A percentile compares a stretch with the other conserved stretches of the same genome.
phyloP scores from a whole-genome alignment of 2,329 filamentous ascomycete genomes.

The Trichoderma hamatum region DNA sequence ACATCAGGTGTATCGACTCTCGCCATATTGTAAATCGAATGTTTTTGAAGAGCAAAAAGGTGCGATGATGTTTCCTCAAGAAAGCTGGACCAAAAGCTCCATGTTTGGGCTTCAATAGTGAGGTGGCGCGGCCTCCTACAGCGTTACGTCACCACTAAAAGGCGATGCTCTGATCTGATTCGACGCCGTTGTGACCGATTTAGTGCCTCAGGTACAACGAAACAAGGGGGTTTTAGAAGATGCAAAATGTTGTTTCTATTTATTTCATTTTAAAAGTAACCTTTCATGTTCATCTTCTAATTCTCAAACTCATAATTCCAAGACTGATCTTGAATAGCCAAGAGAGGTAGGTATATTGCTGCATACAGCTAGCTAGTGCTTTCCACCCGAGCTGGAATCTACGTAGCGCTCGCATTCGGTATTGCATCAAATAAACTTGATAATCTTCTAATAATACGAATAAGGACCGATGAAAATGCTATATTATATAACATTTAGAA shows the following conservation, averaged over 20 bases:
- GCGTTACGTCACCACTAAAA: constrained; percentile 6
- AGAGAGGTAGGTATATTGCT: not conserved
- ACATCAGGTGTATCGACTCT: not conserved
- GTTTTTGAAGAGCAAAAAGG: not conserved
- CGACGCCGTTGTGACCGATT: not conserved
- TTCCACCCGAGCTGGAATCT: not conserved
- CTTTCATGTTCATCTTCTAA: not conserved
- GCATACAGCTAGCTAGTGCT: not conserved
- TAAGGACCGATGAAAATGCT: not conserved
- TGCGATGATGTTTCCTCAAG: not conserved
- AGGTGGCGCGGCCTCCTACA: constrained; percentile 1
- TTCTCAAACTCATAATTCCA: not conserved
- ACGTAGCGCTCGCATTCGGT: not conserved
- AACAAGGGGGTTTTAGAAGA: not conserved
- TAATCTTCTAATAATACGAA: not conserved
- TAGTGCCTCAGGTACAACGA: not conserved
- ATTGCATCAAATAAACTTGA: not conserved
- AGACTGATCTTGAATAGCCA: not conserved
- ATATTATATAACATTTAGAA: too few relatives aligned
- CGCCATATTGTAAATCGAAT: not conserved
- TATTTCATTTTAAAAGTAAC: not conserved
- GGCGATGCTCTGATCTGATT: not conserved
- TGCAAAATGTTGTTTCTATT: not conserved
- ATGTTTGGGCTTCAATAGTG: not conserved
- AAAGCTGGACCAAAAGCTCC: not conserved